Conservation (phyloP, 2,329 filamentous ascomycete genomes). For the Botrytis fragariae region DNA sequence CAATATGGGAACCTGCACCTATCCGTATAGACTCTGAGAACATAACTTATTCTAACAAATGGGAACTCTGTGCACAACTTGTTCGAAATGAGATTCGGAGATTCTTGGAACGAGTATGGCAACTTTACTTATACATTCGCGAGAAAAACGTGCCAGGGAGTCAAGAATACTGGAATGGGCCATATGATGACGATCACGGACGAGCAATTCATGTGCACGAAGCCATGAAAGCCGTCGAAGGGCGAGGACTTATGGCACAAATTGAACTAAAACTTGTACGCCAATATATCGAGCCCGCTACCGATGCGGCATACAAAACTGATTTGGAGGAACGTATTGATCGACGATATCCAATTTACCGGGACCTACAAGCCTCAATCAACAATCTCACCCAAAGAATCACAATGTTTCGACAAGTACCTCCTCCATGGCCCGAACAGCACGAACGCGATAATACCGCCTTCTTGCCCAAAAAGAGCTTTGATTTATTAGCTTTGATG, state of each 20-base stretch:
- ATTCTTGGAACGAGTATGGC: conserved; percentile 8
- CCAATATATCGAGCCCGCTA: conserved; percentile 12
- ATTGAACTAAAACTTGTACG: not conserved
- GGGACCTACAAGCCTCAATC: conserved; percentile 11
- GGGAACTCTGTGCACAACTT: conserved; percentile 8
- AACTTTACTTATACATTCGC: not conserved
- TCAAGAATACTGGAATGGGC: conserved; percentile 12
- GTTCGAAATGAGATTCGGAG: not conserved
- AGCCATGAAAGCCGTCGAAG: not conserved
- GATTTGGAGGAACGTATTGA: conserved; percentile 17
- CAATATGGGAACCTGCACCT: conserved; percentile 6
- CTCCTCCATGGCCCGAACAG: conserved; percentile 15
- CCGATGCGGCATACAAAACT: conserved; percentile 1
- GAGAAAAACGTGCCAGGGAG: conserved; percentile 7
- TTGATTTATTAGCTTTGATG: conserved; percentile 13
- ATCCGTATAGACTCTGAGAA: conserved; percentile 9
- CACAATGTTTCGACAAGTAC: conserved; percentile 9
- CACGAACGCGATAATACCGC: conserved; percentile 19
- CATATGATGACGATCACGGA: conserved; percentile 17
- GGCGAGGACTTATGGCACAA: conserved; percentile 8
- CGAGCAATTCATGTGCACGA: conserved; percentile 17
- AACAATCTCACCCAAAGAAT: conserved; percentile 10
- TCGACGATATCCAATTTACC: conserved; percentile 14
- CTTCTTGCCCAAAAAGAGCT: conserved; percentile 5
- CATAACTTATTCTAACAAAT: conserved; percentile 1